These are phyloP conservation scores for Candida michaelii DNA, from an alignment of 805 yeast species.

Conservation along the genomic window DNA sequence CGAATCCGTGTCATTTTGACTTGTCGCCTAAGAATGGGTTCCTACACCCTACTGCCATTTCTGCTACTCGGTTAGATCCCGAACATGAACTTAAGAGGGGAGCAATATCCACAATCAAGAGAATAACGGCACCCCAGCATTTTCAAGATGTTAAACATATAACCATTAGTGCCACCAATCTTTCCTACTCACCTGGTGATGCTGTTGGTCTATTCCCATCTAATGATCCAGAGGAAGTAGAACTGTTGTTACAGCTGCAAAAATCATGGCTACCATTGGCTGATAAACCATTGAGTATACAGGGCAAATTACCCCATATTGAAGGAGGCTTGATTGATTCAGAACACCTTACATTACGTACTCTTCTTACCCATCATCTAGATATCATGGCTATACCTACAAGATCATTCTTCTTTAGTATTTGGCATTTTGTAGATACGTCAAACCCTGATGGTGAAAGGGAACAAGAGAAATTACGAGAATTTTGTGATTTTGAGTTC, in stretches of 20 bases:
- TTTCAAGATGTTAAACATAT: slow-evolving; percentile 87
- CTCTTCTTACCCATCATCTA: slow-evolving; percentile 72
- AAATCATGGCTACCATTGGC: slow-evolving; percentile 69
- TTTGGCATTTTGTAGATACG: slow-evolving; percentile 62
- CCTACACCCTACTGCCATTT: slow-evolving; percentile 1
- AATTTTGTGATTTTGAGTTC: slow-evolving; percentile 70
- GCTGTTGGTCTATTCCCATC: slow-evolving; percentile 73
- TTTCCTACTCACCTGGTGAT: slow-evolving; percentile 72
- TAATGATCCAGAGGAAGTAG: slow-evolving; percentile 65
- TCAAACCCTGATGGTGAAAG: slow-evolving; percentile 59
- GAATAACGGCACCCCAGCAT: slow-evolving; percentile 72
- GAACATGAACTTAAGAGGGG: slow-evolving; percentile 32
- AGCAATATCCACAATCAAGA: slow-evolving; percentile 45
- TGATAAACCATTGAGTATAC: slow-evolving; percentile 51
- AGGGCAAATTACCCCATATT: slow-evolving; percentile 33
- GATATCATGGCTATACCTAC: slow-evolving; percentile 84
- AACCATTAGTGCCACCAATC: slow-evolving; percentile 33
- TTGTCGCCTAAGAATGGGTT: not conserved
- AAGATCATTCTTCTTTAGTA: slow-evolving; percentile 71
- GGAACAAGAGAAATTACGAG: slow-evolving; percentile 73
- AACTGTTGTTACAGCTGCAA: slow-evolving; percentile 63
- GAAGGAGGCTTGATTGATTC: slow-evolving; percentile 64
- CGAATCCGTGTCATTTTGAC: slow-evolving; percentile 8
- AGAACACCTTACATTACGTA: slow-evolving; percentile 58
- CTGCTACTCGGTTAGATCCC: slow-evolving; percentile 12